A percentile compares a stretch with the other conserved stretches of the same genome.
Evolutionary conservation across 495 filamentous ascomycete genomes (phyloP).

Genomic region (Chlorociboria aeruginascens): DNA sequence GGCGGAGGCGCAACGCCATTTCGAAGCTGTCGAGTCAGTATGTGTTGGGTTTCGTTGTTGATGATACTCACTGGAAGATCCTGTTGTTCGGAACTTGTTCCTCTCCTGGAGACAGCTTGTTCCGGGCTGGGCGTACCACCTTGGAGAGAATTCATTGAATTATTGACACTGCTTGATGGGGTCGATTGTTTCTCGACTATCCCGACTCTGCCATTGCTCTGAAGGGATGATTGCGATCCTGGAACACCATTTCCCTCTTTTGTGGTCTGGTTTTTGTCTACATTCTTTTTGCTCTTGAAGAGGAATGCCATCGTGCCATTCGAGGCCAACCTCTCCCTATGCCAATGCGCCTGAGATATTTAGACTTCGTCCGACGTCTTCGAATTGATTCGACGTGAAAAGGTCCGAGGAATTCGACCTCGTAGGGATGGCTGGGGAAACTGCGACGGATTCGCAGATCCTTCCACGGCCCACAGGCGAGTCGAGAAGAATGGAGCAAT

Average conservation of each 20-base stretch:
- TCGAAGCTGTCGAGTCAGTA: conserved; percentile 29
- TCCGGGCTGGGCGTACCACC: conserved; percentile 39
- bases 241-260: conserved; percentile 15
- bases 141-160: conserved; percentile 25
- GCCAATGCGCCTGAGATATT: conserved; percentile 7
- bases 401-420: background rate
- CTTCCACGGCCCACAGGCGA: too few species aligned
- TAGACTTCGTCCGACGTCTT: background rate
- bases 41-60: background rate
- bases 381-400: background rate
- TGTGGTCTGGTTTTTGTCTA: conserved; percentile 20
- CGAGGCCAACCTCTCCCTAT: conserved; percentile 17
- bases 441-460: background rate
- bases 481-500: too few species aligned
- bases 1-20: conserved; percentile 23
- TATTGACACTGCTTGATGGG: conserved; percentile 42
- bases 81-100: conserved; percentile 14
- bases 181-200: conserved; percentile 24
- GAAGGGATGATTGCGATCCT: conserved; percentile 19
- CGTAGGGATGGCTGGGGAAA: conserved; percentile 20
- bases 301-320: conserved; percentile 54
- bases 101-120: conserved; percentile 22
- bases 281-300: conserved; percentile 59
- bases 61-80: conserved; percentile 36
- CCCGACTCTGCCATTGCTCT: conserved; percentile 15